Conservation (phyloP, 108 stramenopile genomes). For the Cyclostephanos invisitatus region DNA sequence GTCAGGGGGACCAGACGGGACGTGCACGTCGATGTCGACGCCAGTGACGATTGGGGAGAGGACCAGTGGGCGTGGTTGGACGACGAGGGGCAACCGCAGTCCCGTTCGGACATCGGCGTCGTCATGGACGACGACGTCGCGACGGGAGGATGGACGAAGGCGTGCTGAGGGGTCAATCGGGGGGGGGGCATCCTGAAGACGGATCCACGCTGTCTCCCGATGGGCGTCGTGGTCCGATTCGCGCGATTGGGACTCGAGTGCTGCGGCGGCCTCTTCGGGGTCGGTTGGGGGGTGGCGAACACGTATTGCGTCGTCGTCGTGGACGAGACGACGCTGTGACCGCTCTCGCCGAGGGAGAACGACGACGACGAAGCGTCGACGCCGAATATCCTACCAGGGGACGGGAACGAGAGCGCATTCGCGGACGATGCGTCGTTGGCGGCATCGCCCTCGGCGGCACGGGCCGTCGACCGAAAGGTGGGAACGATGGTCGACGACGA, state of each 20-base stretch:
- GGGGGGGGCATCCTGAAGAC: constrained; percentile 9
- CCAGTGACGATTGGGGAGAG: constrained; percentile 11
- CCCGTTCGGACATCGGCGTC: neutral
- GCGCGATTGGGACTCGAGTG: neutral
- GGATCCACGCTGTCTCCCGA: constrained; percentile 3
- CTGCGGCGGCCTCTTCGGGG: neutral
- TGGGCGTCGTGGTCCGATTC: neutral
- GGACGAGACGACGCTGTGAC: no score
- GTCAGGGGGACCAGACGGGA: constrained; percentile 29
- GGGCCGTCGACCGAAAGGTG: no score
- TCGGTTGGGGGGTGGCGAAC: neutral
- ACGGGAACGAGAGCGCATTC: no score
- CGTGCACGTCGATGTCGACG: constrained; percentile 15
- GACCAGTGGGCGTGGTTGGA: neutral
- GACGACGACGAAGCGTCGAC: neutral
- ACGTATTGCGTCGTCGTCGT: neutral
- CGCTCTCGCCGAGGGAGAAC: neutral
- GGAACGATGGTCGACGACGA: neutral
- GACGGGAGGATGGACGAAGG: neutral
- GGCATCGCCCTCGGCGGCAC: no score
- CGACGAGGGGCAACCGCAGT: neutral
- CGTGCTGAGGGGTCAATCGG: neutral
- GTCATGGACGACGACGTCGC: neutral
- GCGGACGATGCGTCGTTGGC: no score
- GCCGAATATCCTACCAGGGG: no score